phyloP scores from a whole-genome alignment of 2,329 filamentous ascomycete species.

The Arthrinium puccinioides region DNA sequence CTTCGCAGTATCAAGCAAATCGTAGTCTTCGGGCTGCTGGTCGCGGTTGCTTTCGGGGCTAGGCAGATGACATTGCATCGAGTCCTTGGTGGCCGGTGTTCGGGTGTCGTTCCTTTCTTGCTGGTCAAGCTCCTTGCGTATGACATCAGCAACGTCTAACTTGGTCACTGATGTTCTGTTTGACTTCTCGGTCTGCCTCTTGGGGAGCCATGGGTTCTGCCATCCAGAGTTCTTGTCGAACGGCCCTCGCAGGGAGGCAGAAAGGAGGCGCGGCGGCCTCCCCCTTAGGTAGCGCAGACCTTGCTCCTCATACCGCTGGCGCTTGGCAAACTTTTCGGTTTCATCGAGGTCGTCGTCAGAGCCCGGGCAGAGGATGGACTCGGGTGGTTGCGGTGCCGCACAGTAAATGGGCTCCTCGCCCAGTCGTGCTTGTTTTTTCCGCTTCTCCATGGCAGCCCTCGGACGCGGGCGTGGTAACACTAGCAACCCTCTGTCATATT shows the following conservation, averaged over 20 bases:
- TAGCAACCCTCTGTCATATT: neutral
- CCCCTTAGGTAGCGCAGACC: constrained; percentile 53
- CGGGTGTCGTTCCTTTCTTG: constrained; percentile 2
- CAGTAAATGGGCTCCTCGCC: constrained; percentile 38
- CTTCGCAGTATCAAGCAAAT: constrained; percentile 10
- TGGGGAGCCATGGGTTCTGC: constrained; percentile 44
- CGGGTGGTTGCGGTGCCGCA: constrained; percentile 27
- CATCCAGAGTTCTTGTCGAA: constrained; percentile 45
- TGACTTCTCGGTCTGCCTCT: constrained; percentile 4
- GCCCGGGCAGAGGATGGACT: constrained; percentile 46
- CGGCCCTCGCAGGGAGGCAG: constrained; percentile 54
- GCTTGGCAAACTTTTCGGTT: constrained; percentile 38
- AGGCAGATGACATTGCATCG: constrained; percentile 32
- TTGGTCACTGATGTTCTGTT: constrained; percentile 3
- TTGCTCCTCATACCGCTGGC: constrained; percentile 49
- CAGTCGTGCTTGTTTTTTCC: constrained; percentile 7
- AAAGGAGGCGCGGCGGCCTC: constrained; percentile 46
- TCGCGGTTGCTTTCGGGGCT: constrained; percentile 22
- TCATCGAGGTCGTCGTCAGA: constrained; percentile 51
- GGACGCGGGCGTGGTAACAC: too few relatives aligned
- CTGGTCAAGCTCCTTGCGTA: constrained; percentile 5
- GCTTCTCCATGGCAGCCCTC: neutral
- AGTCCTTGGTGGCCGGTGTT: constrained; percentile 10
- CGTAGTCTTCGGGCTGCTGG: constrained; percentile 7
- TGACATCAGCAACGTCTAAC: constrained; percentile 5